Evolutionary conservation across 257 asterid species (phyloP), one percentile per base, ranked within the genome.

Genomic region (Penstemon eatonii): DNA sequence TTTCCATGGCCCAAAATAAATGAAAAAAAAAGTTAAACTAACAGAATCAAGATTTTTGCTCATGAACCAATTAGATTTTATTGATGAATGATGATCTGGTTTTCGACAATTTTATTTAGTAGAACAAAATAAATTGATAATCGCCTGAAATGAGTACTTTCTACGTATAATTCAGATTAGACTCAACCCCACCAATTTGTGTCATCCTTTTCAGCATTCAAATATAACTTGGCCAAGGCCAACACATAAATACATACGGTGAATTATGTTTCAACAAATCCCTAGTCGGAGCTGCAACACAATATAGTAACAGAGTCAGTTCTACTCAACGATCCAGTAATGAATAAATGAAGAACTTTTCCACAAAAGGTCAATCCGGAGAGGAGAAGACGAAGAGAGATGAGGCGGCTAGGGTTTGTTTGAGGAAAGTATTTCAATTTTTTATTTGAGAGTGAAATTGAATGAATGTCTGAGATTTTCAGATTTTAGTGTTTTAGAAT

Each of bases 191-290:
- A 25, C 40, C 47, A 49, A 67, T 25, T 53, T 13, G 1, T 11
- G 53, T 12, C 57, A 11, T 63, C 42, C 56, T 72, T 63, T 41
- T 47, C 62, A 4, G 44, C 68, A 12, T 36, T 63, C 68, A 33
- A 6, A 59, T 8, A 52, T 33, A 62, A 39, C n/a, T n/a, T n/a
- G n/a, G n/a, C n/a, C n/a, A 36, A 43, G n/a, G 11, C 45, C 67
- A 56, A 3, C 52, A n/a, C 18, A 51, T 2, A 44, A 9, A 42
- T 51, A 41, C 36, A 52, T 65, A 57, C 36, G 2, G 46, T 8
- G 15, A 49, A 45, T 13, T 56, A 7, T 10, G 41, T 25, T 13
- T 25, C 33, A 25, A 25, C 33, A 25, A 25, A 25, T 25, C 33
- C 33, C 33, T 2, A 25, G 2, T 2, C 1, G 1, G 2, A 25